phyloP scores from a whole-genome alignment of 768 basidiomycete species.

The Rhizopogon vinicolor region DNA sequence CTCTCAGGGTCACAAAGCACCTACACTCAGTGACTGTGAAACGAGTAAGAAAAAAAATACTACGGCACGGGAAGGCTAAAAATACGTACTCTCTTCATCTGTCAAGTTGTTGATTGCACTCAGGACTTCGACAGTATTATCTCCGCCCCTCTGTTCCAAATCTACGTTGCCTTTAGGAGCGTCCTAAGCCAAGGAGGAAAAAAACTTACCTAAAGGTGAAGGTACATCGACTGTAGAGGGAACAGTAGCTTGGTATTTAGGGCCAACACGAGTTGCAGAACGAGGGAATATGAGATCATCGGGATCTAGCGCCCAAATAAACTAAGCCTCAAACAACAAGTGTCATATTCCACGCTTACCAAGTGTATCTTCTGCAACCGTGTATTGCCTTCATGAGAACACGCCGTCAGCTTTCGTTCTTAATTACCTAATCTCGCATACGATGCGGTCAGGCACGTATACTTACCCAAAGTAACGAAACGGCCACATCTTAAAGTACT shows the following conservation, averaged over 20 bases:
- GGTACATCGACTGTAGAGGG: conserved; percentile 32
- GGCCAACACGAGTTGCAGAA: conserved; percentile 84
- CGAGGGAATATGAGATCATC: conserved; percentile 97
- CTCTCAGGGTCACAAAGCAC: conserved; percentile 13
- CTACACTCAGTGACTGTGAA: conserved; percentile 53
- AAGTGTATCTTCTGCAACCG: conserved; percentile 86
- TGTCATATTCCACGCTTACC: conserved; percentile 41
- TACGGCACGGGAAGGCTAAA: conserved; percentile 1
- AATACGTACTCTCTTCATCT: conserved; percentile 59
- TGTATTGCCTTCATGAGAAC: conserved; percentile 61
- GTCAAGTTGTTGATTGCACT: conserved; percentile 62
- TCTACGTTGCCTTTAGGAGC: conserved; percentile 10
- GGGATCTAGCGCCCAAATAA: conserved; percentile 57
- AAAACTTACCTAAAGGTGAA: conserved; percentile 33
- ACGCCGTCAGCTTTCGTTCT: conserved; percentile 8
- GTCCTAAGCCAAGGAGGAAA: neutral
- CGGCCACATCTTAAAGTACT: conserved; percentile 88
- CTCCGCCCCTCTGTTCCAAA: conserved; percentile 59
- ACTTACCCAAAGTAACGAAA: conserved; percentile 96
- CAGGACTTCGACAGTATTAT: conserved; percentile 69
- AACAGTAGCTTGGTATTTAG: conserved; percentile 75
- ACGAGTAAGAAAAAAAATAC: conserved; percentile 8
- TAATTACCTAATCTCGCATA: neutral
- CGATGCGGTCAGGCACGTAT: neutral
- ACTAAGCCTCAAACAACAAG: conserved; percentile 7